Evolutionary conservation across 768 basidiomycete species (phyloP).

Genomic region (Pulveroboletus ravenelii): DNA sequence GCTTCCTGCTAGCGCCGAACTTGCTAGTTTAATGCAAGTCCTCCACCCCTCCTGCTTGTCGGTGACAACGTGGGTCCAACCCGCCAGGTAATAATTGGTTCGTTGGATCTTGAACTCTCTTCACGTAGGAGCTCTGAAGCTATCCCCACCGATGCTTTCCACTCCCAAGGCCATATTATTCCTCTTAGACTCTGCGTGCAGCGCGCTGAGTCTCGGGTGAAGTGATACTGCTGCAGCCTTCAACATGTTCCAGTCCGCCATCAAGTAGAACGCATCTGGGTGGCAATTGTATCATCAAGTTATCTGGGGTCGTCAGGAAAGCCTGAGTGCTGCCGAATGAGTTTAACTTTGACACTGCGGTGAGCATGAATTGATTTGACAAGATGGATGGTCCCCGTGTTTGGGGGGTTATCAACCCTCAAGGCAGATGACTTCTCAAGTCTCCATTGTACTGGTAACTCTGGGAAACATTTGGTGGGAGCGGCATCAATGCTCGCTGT

Average conservation of each 20-base stretch:
- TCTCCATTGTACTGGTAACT: background rate
- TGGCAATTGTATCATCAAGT: too few species aligned
- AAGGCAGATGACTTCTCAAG: background rate
- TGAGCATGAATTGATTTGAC: background rate
- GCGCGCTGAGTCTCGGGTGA: conserved; percentile 1
- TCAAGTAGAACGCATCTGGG: too few species aligned
- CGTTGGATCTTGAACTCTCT: background rate
- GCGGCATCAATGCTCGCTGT: too few species aligned
- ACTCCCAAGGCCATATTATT: background rate
- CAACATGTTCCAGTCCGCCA: too few species aligned
- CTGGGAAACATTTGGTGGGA: background rate
- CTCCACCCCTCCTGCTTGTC: background rate
- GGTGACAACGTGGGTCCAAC: background rate
- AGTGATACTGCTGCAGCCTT: background rate
- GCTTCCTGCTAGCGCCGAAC: background rate
- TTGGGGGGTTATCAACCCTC: background rate
- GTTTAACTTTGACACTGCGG: background rate
- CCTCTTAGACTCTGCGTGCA: background rate
- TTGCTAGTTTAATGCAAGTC: background rate
- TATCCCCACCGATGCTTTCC: background rate
- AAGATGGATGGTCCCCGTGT: background rate
- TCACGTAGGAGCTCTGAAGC: background rate
- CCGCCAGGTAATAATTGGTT: background rate
- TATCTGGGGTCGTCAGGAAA: background rate
- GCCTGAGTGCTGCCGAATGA: background rate